Base-by-base conservation (phyloP, 176 grass and related monocot species). In the Aegilops sharonensis region DNA sequence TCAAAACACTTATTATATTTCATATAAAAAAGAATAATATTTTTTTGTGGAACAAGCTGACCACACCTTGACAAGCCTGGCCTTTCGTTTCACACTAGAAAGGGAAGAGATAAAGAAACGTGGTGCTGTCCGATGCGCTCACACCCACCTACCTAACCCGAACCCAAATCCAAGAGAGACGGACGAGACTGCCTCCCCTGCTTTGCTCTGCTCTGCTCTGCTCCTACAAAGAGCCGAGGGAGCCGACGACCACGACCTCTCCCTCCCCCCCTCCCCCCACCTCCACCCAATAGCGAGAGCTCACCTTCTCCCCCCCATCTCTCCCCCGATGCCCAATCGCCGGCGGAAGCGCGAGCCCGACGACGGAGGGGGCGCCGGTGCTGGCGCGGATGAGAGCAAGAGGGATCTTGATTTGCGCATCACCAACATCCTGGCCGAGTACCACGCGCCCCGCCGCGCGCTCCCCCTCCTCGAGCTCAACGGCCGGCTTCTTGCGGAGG, bases 391-490 rank as follows among this genome's bases (percentile, higher is more conserved):
- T 0, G 47, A 77, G 8, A 21, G 43, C 75, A 81, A 75, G 14
- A 75, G 18, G 25, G 18, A 59, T 59, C 25, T 75, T 45, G 48
- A 17, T 18, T 30, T 52, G 13, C 72, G 43, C 25, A 75, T 75
- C 43, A 75, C 72, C 0, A 11, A 39, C 83, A 61, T 72, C 57
- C 81, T 89, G 29, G 83, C 78, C 2, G 54, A 59, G 42, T 84
- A 56, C 24, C 85, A 78, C 30, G 88, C 72, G 72, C 72, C 24
- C 14, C 25, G 61, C 47, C 81, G 15, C 42, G 75, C 78, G 64
- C 76, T 87, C 66, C 79, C 85, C 20, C 81, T 91, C 74, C 78
- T 87, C 42, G 66, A 81, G 47, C 72, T 83, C 75, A 87, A 75
- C 80, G 57, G 11, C 9, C 30, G 23, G 2, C 4, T 25, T 20